Conservation (phyloP, 2,329 filamentous ascomycete species). For the Colletotrichum lini region DNA sequence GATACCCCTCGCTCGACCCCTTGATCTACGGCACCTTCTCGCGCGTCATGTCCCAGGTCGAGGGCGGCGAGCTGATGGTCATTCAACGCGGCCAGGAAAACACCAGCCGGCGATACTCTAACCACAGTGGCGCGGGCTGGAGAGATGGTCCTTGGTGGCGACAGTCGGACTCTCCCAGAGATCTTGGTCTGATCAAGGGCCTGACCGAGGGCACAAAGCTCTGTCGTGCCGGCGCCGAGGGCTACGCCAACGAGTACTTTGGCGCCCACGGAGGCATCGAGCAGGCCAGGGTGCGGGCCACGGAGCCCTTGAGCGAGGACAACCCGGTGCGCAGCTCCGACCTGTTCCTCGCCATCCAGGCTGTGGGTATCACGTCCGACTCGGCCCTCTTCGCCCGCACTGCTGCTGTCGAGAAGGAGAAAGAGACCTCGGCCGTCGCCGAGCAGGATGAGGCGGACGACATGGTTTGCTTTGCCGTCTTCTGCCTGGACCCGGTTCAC, state of each 20-base stretch:
- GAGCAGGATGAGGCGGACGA: slow-evolving; percentile 71
- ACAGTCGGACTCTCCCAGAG: slow-evolving; percentile 76
- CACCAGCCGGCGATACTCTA: slow-evolving; percentile 75
- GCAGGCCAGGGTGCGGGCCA: slow-evolving; percentile 83
- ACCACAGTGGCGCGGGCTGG: slow-evolving; percentile 78
- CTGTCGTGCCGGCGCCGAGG: slow-evolving; percentile 88
- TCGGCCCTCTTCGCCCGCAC: slow-evolving; percentile 77
- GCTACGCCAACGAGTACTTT: slow-evolving; percentile 90
- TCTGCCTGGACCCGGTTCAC: slow-evolving; percentile 90
- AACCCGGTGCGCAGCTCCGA: slow-evolving; percentile 95
- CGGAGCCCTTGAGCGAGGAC: slow-evolving; percentile 82
- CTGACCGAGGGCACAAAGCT: slow-evolving; percentile 91
- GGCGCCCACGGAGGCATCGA: slow-evolving; percentile 83
- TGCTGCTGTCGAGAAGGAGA: slow-evolving; percentile 67
- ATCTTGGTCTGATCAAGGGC: slow-evolving; percentile 85
- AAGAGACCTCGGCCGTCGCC: slow-evolving; percentile 66
- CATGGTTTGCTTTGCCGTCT: slow-evolving; percentile 81
- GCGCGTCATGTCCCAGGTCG: slow-evolving; percentile 98
- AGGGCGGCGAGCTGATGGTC: slow-evolving; percentile 94
- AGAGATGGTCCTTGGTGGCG: slow-evolving; percentile 98
- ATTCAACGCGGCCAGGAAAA: slow-evolving; percentile 94
- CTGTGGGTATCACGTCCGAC: slow-evolving; percentile 77
- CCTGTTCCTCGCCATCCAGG: slow-evolving; percentile 96
- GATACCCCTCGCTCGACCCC: slow-evolving; percentile 94
- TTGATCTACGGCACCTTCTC: slow-evolving; percentile 93